Evolutionary conservation across 148 eudicot species (phyloP), one percentile per base, ranked within the genome.

Genomic region (Amaranthus hypochondriacus): DNA sequence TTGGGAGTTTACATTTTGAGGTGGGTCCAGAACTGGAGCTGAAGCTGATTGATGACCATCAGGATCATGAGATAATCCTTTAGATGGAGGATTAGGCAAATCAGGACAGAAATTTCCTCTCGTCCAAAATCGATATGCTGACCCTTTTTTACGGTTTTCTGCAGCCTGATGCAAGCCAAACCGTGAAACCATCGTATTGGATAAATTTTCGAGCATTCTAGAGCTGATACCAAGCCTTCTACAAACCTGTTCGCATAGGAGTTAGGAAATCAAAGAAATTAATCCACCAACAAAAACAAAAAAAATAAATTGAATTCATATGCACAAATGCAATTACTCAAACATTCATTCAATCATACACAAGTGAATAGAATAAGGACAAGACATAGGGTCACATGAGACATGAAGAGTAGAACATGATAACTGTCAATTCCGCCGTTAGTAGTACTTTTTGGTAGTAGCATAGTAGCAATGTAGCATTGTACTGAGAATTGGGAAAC

Each of bases 71-170:
- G 84, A 86, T 71, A 79, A 66, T 78, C 75, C 79, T 47, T 61
- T 74, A 43, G 66, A 49, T 59, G 69, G 48, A 65, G 83, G 57
- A 70, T 71, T 73, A 67, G 90, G 81, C 55, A 86, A 79, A 67
- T 81, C 86, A 50, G 77, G 83, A 71, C 83, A 78, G 77, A 84
- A 85, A 75, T 89, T 92, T 18, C 87, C 77, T 73, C 82, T 77
- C 12, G 97, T 90, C 97, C 97, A 95, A 81, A 88, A 82, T 74
- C 97, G 83, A 77, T 90, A 89, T 15, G 79, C 94, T 79, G 85
- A 77, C 48, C 87, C 87, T 84, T 81, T 87, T 43, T 89, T 89
- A 68, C 74, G 88, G 73, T 81, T 84, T 81, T 95, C 97, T 49
- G 87, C 73, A 78, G 84, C 79, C 70, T 86, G 80, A 83, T 85